Evolutionary conservation across 1,284 basidiomycete genomes (phyloP).

Genomic region (Amylostereum areolatum): DNA sequence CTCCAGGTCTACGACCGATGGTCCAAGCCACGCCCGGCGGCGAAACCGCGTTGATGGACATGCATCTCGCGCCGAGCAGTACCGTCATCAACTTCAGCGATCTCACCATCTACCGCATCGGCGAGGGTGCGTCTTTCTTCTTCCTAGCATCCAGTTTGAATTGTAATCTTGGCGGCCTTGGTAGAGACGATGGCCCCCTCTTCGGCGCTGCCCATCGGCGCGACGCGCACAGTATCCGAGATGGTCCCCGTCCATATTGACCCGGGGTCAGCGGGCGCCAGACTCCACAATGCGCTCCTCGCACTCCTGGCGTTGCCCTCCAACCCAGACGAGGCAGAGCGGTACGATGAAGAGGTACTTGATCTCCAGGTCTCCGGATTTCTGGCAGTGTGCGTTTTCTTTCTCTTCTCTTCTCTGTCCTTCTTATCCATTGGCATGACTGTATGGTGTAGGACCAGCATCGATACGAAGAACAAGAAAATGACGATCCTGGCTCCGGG

Average conservation of each 20-base stretch:
- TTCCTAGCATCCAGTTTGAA: background rate
- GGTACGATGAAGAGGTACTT: constrained; percentile 82
- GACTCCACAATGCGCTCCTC: constrained; percentile 76
- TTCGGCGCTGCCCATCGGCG: constrained; percentile 88
- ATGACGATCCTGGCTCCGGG: constrained; percentile 87
- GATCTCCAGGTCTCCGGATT: constrained; percentile 79
- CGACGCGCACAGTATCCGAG: constrained; percentile 76
- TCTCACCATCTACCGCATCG: constrained; percentile 80
- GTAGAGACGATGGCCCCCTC: constrained; percentile 86
- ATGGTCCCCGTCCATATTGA: constrained; percentile 83
- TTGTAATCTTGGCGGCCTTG: background rate
- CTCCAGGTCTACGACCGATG: constrained; percentile 39
- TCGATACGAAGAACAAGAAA: constrained; percentile 75
- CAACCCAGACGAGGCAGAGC: constrained; percentile 70
- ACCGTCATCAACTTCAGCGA: constrained; percentile 79
- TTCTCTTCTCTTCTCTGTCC: background rate
- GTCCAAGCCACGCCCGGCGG: constrained; percentile 43
- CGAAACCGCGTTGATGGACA: constrained; percentile 65
- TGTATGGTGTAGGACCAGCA: constrained; percentile 54
- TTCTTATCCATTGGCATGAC: background rate
- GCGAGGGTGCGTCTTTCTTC: constrained; percentile 53
- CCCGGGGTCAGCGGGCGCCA: constrained; percentile 63
- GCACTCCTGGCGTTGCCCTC: constrained; percentile 64
- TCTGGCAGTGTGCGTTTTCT: constrained; percentile 69
- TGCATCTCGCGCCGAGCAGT: constrained; percentile 79